Base-by-base conservation (phyloP, 1,139 yeast genomes). In the Pneumocystis carinii region DNA sequence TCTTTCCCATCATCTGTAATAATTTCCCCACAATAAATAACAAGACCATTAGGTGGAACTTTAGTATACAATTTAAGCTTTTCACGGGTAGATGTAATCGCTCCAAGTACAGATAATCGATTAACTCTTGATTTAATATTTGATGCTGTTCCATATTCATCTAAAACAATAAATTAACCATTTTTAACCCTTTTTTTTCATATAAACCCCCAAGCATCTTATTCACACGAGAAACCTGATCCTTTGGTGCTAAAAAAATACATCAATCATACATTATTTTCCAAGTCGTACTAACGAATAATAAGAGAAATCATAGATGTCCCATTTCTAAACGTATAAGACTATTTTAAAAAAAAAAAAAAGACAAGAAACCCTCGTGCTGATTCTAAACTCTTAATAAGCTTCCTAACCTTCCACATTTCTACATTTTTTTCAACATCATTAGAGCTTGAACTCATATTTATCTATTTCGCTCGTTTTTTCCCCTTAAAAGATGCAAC, bases 61-160 rank as follows among this genome's bases (percentile, higher is more conserved):
- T 81, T 83, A 72, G 83, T 86, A 79, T 90, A 94, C 71, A 90
- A 79, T 78, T 92, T 92, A 73, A 92, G 81, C 75, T 90, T 88
- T 75, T 90, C 97, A 77, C 92, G 98, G 37, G 98, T 92, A 37
- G 97, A 90, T 12, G 97, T 92, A 75, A 92, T 92, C 62, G 98
- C 98, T 17, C 96, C 87, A 69, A 92, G 79, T 62, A 92, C 98
- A 53, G 97, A 89, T 71, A 89, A 80, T 77, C 98, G 83, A 79
- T 92, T 92, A 64, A 92, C 98, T 75, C 98, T 87, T 48, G 97
- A 90, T 76, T 92, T 92, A 75, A 92, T 92, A 75, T 92, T 92
- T 61, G 97, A 89, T 3, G 98, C 98, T 24, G 98, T 92, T 75
- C 98, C 98, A 76, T 90, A 90, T 79, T 92, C 98, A 78, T 92